Evolutionary conservation across 192 early-diverging fungal genomes (phyloP), one percentile per base, ranked within the genome.

Genomic region (Backusella macrospora): DNA sequence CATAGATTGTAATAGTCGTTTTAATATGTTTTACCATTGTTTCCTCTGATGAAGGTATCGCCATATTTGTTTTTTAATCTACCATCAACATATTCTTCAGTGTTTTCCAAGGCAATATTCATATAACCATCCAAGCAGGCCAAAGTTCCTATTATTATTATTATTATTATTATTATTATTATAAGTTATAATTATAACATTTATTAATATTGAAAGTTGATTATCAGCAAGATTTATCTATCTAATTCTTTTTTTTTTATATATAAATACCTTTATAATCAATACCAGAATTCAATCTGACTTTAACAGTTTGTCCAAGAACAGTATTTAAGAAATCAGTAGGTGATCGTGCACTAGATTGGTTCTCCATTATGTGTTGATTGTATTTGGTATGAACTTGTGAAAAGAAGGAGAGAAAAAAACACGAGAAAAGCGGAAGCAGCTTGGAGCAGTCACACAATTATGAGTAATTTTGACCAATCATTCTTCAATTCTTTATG

Each of bases 101-200:
- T 97, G 70, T 96, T 89, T 83, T 98, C 97, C 78, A 99, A 71
- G 13, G 96, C 97, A 85, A 99, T 97, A 83, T 99, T 98, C 96
- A 95, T 95, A 73, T 95, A 99, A 12, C 96, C 95, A 78, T 99
- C 96, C 71, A 99, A 78, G 80, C 96, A 97, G 15, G 96, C 93
- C 48, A 98, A 83, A 10, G 92, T 86, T 23, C 94, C 94, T 94
- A 76, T 40, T 40, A 5, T 8, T 15, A 47, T 23, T 0, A 59
- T 5, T 3, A 47, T 23, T 0, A 59, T 5, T 3, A 23, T 59
- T 43, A 5, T 10, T 9, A 9, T 43, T 43, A 43, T 43, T 43
- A 4, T 1, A 6, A 18, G 18, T 49, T 49, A 14, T 18, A 34
- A 34, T 1, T 34, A 34, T 34, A 34, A 34, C 29, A 34, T 34